Evolutionary conservation across 2,329 filamentous ascomycete genomes (phyloP).

Genomic region (Verticillium zaregamsianum): DNA sequence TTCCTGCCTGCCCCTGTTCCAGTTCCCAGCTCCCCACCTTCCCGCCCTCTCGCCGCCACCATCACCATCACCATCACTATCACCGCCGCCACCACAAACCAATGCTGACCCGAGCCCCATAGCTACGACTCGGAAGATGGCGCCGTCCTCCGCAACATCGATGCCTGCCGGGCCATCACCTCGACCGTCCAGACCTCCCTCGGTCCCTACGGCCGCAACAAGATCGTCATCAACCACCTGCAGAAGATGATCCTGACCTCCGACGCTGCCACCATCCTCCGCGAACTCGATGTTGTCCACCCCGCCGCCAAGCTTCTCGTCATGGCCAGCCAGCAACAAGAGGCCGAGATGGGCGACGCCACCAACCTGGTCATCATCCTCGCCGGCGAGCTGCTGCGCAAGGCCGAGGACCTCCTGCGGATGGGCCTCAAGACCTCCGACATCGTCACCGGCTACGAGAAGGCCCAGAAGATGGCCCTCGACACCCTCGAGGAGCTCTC

Average conservation of each 20-base stretch:
- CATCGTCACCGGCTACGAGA: conserved; percentile 93
- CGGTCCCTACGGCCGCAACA: conserved; percentile 96
- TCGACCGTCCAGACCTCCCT: conserved; percentile 96
- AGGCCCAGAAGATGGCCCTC: conserved; percentile 84
- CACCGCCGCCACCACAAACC: not conserved
- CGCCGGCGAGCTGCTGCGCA: conserved; percentile 90
- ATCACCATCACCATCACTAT: not conserved
- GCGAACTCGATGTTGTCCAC: conserved; percentile 97
- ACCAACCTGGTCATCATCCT: conserved; percentile 97
- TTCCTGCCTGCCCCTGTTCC: conserved; percentile 5
- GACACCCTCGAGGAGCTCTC: conserved; percentile 82
- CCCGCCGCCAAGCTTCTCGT: conserved; percentile 95
- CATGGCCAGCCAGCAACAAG: conserved; percentile 98
- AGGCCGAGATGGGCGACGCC: conserved; percentile 97
- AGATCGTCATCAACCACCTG: conserved; percentile 99
- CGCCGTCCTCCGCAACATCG: conserved; percentile 96
- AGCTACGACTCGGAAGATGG: conserved; percentile 99
- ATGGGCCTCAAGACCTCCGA: conserved; percentile 99
- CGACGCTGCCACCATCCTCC: conserved; percentile 93
- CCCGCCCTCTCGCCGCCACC: not conserved
- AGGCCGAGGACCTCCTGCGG: conserved; percentile 92
- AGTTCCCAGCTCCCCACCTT: conserved; percentile 10
- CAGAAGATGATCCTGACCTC: conserved; percentile 99
- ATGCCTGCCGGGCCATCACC: conserved; percentile 93
- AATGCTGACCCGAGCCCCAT: conserved; percentile 26